Conservation (phyloP, 257 asterid species). For the Marsdenia floribunda region DNA sequence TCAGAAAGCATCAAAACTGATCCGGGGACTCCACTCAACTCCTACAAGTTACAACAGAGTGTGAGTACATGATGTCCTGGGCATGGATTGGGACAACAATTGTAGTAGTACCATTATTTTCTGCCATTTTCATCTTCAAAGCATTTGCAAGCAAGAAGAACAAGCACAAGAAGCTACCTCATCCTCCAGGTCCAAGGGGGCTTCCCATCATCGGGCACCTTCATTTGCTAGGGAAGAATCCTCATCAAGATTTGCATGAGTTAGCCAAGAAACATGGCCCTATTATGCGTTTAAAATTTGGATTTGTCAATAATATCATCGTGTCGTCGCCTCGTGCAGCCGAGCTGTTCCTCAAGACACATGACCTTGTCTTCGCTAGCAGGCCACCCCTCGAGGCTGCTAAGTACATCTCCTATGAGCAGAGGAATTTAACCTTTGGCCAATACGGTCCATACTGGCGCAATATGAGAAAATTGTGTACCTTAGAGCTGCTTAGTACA, state of each 20-base stretch:
- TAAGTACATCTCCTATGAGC: neutral
- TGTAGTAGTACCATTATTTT: neutral
- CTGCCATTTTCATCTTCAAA: neutral
- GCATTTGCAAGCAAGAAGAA: neutral
- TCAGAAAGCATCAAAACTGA: neutral
- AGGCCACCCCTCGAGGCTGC: constrained; percentile 12
- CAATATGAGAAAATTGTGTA: constrained; percentile 2
- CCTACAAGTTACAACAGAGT: neutral
- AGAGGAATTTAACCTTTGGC: neutral
- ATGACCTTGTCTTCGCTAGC: constrained; percentile 8
- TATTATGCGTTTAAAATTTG: neutral
- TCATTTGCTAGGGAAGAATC: neutral
- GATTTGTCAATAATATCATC: neutral
- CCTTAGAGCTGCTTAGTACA: constrained; percentile 7
- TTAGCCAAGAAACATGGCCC: neutral
- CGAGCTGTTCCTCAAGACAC: constrained; percentile 11
- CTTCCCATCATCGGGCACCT: neutral
- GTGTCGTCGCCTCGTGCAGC: constrained; percentile 1
- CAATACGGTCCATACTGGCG: constrained; percentile 18
- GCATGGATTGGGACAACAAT: neutral
- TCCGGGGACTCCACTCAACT: neutral
- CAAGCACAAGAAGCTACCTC: neutral
- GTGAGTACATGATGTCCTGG: neutral
- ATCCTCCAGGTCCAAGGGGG: neutral
- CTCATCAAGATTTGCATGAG: neutral